Evolutionary conservation across 495 filamentous ascomycete genomes (phyloP), one percentile per base, ranked within the genome.

Genomic region (Immersiella caudata): DNA sequence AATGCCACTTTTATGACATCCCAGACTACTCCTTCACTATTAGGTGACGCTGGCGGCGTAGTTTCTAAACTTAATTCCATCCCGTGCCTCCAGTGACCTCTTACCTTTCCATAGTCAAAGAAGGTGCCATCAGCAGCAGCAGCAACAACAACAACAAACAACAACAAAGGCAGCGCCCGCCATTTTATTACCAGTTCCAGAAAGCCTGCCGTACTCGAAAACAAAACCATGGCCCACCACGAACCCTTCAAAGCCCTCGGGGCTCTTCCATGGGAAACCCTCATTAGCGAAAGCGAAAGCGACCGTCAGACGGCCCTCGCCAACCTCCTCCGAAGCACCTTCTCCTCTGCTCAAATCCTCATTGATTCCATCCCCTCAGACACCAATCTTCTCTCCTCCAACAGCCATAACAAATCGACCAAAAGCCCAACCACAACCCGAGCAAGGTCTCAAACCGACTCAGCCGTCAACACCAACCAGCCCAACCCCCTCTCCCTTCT

Each of bases 221-320:
- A 6, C 33, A 33, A 33, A 59, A 25, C n/a, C 16, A 65, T 65
- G 64, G 64, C 74, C 14, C 75, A 78, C 51, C 89, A 96, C 73
- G 84, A 88, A 50, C 90, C 91, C 26, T 88, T 97, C 71, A 84
- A 90, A 76, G 81, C 81, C 63, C 89, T 97, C n/a, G 80, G 84
- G 16, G 91, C 93, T 8, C 83, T 87, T 66, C 79, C 89, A 46
- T 95, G 89, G 87, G 79, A 84, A 35, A 78, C 84, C 21, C 77
- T 93, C 27, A 52, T 63, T 46, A 12, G 59, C 4, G 56, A n/a
- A 35, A 85, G 88, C 20, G 52, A 55, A 8, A 16, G 7, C 52
- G 24, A 24, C 61, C 46, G n/a, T 2, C 6, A 20, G 69, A 82
- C 24, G 62, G 78, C 86, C 67, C 79, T 87, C 16, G 72, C 84